These are phyloP conservation scores for Colletotrichum tabaci DNA, from an alignment of 2,329 filamentous ascomycete genomes.

Conservation along the genomic window DNA sequence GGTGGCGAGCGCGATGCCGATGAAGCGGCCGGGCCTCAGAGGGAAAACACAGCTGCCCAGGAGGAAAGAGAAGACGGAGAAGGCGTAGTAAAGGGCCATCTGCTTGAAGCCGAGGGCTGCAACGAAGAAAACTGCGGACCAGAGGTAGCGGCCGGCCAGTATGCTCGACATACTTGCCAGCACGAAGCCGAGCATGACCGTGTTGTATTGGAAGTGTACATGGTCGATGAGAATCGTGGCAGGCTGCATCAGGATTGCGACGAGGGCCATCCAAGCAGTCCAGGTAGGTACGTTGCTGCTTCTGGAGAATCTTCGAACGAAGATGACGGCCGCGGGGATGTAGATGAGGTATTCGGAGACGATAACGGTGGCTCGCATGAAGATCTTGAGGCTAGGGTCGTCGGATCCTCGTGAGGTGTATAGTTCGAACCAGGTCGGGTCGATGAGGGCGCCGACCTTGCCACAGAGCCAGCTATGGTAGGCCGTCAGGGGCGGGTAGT, in stretches of 20 bases:
- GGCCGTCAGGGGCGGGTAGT: conserved; percentile 96
- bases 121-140: conserved; percentile 95
- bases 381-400: conserved; percentile 86
- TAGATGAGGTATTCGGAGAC: conserved; percentile 93
- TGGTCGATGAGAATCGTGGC: conserved; percentile 93
- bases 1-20: conserved; percentile 83
- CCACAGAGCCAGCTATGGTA: conserved; percentile 99
- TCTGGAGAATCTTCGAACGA: conserved; percentile 85
- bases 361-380: conserved; percentile 94
- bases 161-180: conserved; percentile 91
- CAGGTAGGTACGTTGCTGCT: conserved; percentile 84
- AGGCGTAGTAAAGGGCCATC: conserved; percentile 98
- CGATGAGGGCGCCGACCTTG: conserved; percentile 83
- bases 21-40: conserved; percentile 76
- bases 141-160: conserved; percentile 85
- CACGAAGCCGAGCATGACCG: conserved; percentile 95
- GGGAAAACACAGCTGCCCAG: conserved; percentile 89
- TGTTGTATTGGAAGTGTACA: conserved; percentile 98
- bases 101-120: conserved; percentile 97
- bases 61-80: conserved; percentile 91
- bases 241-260: conserved; percentile 93
- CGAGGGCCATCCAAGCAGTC: conserved; percentile 87
- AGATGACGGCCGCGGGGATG: conserved; percentile 87
- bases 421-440: conserved; percentile 90
- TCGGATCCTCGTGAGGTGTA: conserved; percentile 86